These are phyloP conservation scores for Eutrema salsugineum DNA, from an alignment of 441 rosid genomes.

Conservation along the genomic window DNA sequence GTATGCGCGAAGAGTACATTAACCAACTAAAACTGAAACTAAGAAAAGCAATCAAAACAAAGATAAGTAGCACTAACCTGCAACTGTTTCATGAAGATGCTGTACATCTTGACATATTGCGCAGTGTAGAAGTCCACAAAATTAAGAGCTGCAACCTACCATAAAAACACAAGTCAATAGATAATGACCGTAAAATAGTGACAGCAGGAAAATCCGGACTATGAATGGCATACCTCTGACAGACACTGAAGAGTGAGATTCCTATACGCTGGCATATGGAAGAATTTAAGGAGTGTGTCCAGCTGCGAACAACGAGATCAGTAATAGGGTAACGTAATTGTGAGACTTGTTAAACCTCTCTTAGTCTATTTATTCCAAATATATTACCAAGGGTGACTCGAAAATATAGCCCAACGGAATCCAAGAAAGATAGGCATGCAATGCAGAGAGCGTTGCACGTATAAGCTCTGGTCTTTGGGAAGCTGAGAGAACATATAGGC, in stretches of 20 bases:
- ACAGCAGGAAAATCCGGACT: neutral
- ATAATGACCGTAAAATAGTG: neutral
- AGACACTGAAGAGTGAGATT: conserved; percentile 89
- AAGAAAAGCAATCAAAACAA: neutral
- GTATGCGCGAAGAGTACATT: neutral
- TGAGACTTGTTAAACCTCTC: neutral
- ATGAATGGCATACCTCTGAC: conserved; percentile 58
- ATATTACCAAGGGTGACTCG: conserved; percentile 81
- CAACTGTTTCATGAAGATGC: conserved; percentile 66
- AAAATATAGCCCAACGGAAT: conserved; percentile 94
- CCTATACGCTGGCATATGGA: conserved; percentile 64
- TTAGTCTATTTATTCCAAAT: neutral
- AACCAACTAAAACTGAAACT: neutral
- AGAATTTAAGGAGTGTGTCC: conserved; percentile 82
- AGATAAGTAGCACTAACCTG: conserved; percentile 39
- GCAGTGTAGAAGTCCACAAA: conserved; percentile 74
- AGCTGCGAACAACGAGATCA: conserved; percentile 41
- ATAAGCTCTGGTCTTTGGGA: conserved; percentile 88
- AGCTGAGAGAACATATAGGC: conserved; percentile 87
- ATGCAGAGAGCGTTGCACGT: conserved; percentile 79
- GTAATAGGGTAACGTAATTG: neutral
- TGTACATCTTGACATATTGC: conserved; percentile 77
- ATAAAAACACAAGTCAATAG: neutral
- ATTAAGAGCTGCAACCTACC: conserved; percentile 79
- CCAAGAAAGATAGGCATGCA: conserved; percentile 98